Percentiles rank a stretch among this genome's conserved stretches.
These are phyloP conservation scores for Aurinia saxatilis DNA, from an alignment of 345 rosid species.

Conservation along the genomic window DNA sequence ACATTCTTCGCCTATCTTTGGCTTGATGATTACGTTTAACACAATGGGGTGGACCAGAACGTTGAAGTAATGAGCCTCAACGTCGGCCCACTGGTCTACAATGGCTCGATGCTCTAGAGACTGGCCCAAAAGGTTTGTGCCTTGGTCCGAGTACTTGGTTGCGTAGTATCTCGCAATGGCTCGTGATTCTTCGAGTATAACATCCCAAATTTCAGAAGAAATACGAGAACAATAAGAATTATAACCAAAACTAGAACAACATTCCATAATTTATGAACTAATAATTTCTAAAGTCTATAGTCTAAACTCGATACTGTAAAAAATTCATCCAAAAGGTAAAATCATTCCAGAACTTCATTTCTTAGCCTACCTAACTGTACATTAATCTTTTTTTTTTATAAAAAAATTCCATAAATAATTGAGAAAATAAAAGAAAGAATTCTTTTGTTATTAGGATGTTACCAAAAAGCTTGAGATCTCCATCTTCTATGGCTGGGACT, in stretches of 20 bases:
- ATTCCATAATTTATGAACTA: no score
- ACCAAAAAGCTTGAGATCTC: conserved; percentile 72
- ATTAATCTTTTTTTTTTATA: no score
- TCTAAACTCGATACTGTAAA: no score
- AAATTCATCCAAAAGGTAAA: no score
- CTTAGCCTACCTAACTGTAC: no score
- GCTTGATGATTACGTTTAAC: conserved; percentile 47
- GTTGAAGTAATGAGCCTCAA: conserved; percentile 78
- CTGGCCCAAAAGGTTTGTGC: conserved; percentile 52
- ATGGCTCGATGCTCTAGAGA: conserved; percentile 58
- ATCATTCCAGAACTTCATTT: no score
- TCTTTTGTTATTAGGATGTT: not conserved
- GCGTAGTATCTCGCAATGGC: conserved; percentile 83
- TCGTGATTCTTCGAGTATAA: conserved; percentile 53
- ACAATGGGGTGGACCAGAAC: conserved; percentile 47
- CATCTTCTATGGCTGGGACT: conserved; percentile 78
- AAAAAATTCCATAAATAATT: no score
- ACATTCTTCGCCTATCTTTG: conserved; percentile 44
- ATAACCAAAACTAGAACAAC: not conserved
- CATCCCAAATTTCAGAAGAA: not conserved
- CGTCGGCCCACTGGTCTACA: conserved; percentile 88
- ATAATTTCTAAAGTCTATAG: no score
- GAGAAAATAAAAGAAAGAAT: no score
- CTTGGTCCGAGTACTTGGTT: conserved; percentile 47
- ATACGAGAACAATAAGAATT: not conserved